Conservation (phyloP, 2,329 filamentous ascomycete species). For the Lecanoromycetidae sp. region DNA sequence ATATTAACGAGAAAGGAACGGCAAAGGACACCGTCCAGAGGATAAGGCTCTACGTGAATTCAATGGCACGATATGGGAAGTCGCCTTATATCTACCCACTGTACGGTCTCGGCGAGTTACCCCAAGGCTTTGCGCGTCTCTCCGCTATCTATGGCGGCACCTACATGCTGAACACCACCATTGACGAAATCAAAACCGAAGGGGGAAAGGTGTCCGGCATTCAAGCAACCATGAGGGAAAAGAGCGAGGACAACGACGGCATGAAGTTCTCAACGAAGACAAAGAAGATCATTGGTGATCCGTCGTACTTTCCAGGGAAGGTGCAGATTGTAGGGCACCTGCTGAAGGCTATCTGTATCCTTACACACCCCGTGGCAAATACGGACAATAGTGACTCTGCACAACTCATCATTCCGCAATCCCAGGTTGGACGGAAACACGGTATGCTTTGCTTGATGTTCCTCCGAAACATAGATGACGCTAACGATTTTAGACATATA, state of each 20-base stretch:
- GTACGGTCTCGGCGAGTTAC: slow-evolving; percentile 92
- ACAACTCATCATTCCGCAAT: slow-evolving; percentile 96
- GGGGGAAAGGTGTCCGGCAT: slow-evolving; percentile 81
- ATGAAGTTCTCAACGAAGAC: slow-evolving; percentile 96
- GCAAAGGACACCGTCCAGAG: slow-evolving; percentile 80
- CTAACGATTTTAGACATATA: slow-evolving; percentile 62
- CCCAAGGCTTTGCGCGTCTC: slow-evolving; percentile 91
- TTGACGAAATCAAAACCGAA: slow-evolving; percentile 83
- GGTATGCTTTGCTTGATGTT: slow-evolving; percentile 43
- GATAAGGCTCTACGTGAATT: slow-evolving; percentile 93
- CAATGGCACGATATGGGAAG: slow-evolving; percentile 93
- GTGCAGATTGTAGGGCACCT: slow-evolving; percentile 78
- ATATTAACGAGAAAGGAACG: slow-evolving; percentile 59
- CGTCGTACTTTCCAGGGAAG: slow-evolving; percentile 90
- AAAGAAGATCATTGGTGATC: slow-evolving; percentile 90
- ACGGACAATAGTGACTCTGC: slow-evolving; percentile 81
- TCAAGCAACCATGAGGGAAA: slow-evolving; percentile 90
- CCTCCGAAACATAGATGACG: background rate
- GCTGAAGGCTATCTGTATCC: slow-evolving; percentile 90
- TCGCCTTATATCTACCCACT: slow-evolving; percentile 99
- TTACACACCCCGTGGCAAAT: slow-evolving; percentile 86
- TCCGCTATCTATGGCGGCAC: slow-evolving; percentile 98
- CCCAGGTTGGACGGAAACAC: slow-evolving; percentile 91
- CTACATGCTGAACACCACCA: slow-evolving; percentile 95
- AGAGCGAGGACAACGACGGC: slow-evolving; percentile 56